Evolutionary conservation across 176 grass and related monocot genomes (phyloP).

Genomic region (Cenchrus purpureus): DNA sequence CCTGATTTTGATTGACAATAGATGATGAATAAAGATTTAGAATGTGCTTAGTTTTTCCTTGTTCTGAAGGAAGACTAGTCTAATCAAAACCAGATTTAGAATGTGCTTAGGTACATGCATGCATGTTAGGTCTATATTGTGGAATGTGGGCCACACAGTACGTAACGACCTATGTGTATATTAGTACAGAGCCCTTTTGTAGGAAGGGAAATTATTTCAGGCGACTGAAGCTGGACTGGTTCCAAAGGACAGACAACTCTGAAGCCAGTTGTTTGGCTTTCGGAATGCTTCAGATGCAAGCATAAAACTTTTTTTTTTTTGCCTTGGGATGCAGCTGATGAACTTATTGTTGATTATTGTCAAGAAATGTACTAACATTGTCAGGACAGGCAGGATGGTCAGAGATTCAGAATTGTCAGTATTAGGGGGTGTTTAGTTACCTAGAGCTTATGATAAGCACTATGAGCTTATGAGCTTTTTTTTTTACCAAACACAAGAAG

Average conservation of each 20-base stretch:
- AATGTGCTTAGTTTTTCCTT: not conserved
- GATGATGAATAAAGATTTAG: not conserved
- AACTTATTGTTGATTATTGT: not conserved
- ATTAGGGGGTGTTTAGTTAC: too few relatives aligned
- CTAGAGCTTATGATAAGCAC: too few relatives aligned
- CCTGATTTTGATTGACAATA: not conserved
- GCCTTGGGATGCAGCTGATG: not conserved
- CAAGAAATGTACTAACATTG: too few relatives aligned
- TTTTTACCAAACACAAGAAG: too few relatives aligned
- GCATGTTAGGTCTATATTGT: conserved; percentile 44
- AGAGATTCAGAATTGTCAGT: too few relatives aligned
- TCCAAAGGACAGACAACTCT: not conserved
- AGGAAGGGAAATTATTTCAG: not conserved
- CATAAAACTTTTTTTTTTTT: not conserved
- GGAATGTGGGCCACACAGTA: not conserved
- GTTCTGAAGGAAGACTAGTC: not conserved
- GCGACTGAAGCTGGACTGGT: not conserved
- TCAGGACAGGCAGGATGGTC: too few relatives aligned
- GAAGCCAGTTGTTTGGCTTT: conserved; percentile 12
- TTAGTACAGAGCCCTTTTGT: not conserved
- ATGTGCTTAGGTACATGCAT: not conserved
- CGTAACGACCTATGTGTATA: not conserved
- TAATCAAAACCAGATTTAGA: not conserved
- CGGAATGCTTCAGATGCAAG: not conserved
- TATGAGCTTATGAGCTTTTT: too few relatives aligned